These are phyloP conservation scores for Sporothrix sp. DNA, from an alignment of 2,329 filamentous ascomycete species.

Conservation along the genomic window DNA sequence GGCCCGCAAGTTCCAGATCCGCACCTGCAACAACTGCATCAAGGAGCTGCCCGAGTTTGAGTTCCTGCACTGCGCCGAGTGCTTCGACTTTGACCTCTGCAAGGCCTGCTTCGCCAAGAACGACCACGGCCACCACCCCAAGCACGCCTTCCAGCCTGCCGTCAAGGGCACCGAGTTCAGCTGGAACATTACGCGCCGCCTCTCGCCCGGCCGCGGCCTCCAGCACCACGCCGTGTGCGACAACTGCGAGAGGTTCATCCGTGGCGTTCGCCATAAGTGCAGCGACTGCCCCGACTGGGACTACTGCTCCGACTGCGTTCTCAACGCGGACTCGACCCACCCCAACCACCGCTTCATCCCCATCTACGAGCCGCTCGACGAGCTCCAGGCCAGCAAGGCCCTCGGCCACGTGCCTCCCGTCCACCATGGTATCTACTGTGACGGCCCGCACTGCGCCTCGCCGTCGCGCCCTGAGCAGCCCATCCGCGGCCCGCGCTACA, in stretches of 20 bases:
- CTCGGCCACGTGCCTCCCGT: slow-evolving; percentile 35
- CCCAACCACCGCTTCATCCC: slow-evolving; percentile 80
- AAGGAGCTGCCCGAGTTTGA: slow-evolving; percentile 63
- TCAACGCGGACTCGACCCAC: slow-evolving; percentile 58
- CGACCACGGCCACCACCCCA: slow-evolving; percentile 84
- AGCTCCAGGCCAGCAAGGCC: neutral
- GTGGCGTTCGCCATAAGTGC: slow-evolving; percentile 91
- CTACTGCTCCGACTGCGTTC: slow-evolving; percentile 71
- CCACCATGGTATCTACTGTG: slow-evolving; percentile 86
- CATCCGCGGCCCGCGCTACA: slow-evolving; percentile 83
- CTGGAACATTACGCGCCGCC: slow-evolving; percentile 52
- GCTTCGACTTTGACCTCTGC: slow-evolving; percentile 90
- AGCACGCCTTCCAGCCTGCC: slow-evolving; percentile 66
- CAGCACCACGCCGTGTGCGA: slow-evolving; percentile 87
- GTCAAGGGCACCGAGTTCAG: slow-evolving; percentile 53
- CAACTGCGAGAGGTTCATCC: slow-evolving; percentile 81
- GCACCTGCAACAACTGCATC: slow-evolving; percentile 61
- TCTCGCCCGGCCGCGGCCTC: slow-evolving; percentile 69
- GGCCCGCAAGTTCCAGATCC: slow-evolving; percentile 26
- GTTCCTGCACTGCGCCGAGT: slow-evolving; percentile 76
- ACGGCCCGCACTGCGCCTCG: slow-evolving; percentile 79
- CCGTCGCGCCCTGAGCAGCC: slow-evolving; percentile 38
- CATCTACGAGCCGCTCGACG: slow-evolving; percentile 56
- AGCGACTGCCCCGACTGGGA: slow-evolving; percentile 96
- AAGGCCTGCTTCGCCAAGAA: slow-evolving; percentile 65